Evolutionary conservation across 2,329 filamentous ascomycete genomes (phyloP), one percentile per base, ranked within the genome.

Genomic region (Sclerotinia minor): DNA sequence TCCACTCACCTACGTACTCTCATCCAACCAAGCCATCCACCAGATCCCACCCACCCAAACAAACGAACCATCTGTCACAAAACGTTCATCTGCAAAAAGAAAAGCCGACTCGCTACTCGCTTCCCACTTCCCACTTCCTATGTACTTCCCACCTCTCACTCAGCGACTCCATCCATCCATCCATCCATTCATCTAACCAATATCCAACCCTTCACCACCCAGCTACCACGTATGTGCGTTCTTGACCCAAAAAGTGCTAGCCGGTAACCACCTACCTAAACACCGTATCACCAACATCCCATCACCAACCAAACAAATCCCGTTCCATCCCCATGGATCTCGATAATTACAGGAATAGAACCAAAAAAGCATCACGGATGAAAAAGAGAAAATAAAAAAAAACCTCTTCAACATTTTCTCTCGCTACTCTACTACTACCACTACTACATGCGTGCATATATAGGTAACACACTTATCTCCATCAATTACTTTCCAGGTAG

Each of bases 161-260:
- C 58, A 61, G 45, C 59, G 9, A 61, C 53, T 54, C 21, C 45
- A 47, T 47, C 21, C 35, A 35, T 35, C 29, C 29, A 32, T n/a
- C n/a, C n/a, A n/a, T 32, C 6, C 29, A 32, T 35, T 19, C 29
- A 54, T 35, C 52, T 8, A 38, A 38, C 44, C 3, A 26, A 19
- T 24, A 2, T 8, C n/a, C 44, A 35, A 24, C 29, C 21, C 1
- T 21, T 61, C 44, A 50, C 35, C 44, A 49, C 35, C 44, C 58
- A 60, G 44, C 44, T 60, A 49, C 58, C 44, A 60, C 58, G 58
- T 49, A 60, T 60, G 11, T 17, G 21, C 32, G 32, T 41, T 60
- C 44, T n/a, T 49, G 29, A 21, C 58, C 45, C 21, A 49, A 24
- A 60, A 2, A 60, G 58, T 35, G 13, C 21, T 60, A 60, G 57